Percentiles rank a stretch among this genome's conserved stretches.
phyloP scores from a whole-genome alignment of 441 rosid species.

The Euphorbia corollata region DNA sequence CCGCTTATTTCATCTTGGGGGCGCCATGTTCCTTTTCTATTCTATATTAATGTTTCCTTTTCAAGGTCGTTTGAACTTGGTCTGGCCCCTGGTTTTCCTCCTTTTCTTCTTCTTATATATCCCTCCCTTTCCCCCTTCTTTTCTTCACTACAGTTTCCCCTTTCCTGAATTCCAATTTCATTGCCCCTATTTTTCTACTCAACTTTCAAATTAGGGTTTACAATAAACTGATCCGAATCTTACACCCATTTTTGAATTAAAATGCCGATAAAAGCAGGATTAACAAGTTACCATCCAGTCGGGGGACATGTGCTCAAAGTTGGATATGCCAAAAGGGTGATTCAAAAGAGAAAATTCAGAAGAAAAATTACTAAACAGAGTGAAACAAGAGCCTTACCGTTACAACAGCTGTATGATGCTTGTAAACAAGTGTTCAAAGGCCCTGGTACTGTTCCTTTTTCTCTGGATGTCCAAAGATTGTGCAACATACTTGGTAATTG shows the following conservation, averaged over 20 bases:
- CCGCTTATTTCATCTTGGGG: no score
- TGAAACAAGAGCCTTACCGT: background rate
- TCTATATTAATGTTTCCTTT: no score
- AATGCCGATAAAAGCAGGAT: slow-evolving; percentile 23
- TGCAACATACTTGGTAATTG: slow-evolving; percentile 40
- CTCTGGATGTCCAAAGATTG: slow-evolving; percentile 31
- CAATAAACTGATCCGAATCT: background rate
- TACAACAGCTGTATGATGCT: slow-evolving; percentile 36
- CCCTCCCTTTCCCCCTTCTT: no score
- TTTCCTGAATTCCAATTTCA: no score
- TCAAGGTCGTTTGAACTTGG: no score
- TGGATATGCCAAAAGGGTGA: slow-evolving; percentile 25
- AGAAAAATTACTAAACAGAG: background rate
- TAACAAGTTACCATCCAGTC: slow-evolving; percentile 16
- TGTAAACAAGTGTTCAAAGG: slow-evolving; percentile 42
- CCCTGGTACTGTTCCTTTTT: slow-evolving; percentile 39
- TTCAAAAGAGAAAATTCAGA: slow-evolving; percentile 24
- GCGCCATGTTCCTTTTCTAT: no score
- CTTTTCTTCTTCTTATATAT: no score
- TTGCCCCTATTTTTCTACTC: no score
- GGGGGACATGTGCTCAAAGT: slow-evolving; percentile 24
- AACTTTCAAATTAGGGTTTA: background rate
- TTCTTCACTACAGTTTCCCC: no score
- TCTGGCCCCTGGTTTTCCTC: no score
- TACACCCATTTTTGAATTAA: background rate